Percentiles rank a stretch among this genome's conserved stretches.
Evolutionary conservation across 495 filamentous ascomycete genomes (phyloP).

Genomic region (Penicillium coprophilum): DNA sequence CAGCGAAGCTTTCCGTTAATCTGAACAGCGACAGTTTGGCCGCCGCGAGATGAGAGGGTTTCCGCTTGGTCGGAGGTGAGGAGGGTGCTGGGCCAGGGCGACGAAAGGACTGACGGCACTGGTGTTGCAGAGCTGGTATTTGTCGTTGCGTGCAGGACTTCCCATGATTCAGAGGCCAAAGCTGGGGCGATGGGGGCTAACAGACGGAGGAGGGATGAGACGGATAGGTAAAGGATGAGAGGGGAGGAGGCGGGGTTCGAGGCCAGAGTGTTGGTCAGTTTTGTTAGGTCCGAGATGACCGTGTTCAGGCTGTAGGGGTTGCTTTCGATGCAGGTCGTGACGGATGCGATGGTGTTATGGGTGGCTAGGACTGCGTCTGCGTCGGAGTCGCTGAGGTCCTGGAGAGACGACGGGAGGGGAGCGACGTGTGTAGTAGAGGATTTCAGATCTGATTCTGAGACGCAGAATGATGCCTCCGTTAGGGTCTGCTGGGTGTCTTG

Average conservation of each 20-base stretch:
- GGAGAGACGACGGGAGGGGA: constrained; percentile 29
- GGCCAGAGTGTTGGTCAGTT: constrained; percentile 66
- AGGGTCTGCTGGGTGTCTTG: constrained; percentile 33
- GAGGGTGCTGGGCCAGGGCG: constrained; percentile 52
- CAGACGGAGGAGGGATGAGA: constrained; percentile 61
- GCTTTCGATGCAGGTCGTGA: constrained; percentile 65
- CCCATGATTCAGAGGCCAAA: constrained; percentile 78
- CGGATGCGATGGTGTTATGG: constrained; percentile 64
- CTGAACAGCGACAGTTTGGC: constrained; percentile 62
- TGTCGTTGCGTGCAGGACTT: constrained; percentile 45
- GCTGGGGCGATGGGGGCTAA: constrained; percentile 76
- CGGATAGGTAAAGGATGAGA: constrained; percentile 35
- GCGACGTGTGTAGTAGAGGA: constrained; percentile 23
- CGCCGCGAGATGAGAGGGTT: constrained; percentile 40
- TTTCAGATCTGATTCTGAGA: constrained; percentile 22
- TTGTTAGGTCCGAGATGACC: constrained; percentile 76
- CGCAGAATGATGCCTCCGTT: constrained; percentile 20
- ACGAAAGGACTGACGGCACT: constrained; percentile 46
- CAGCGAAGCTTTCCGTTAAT: constrained; percentile 74
- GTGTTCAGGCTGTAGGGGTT: constrained; percentile 75
- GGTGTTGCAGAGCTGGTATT: constrained; percentile 5
- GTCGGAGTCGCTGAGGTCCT: constrained; percentile 48
- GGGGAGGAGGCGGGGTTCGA: constrained; percentile 35
- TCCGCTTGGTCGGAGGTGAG: constrained; percentile 48
- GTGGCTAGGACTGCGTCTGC: constrained; percentile 59